Base-by-base conservation (phyloP, 306 rosid genomes). In the Fragaria ananassa region DNA sequence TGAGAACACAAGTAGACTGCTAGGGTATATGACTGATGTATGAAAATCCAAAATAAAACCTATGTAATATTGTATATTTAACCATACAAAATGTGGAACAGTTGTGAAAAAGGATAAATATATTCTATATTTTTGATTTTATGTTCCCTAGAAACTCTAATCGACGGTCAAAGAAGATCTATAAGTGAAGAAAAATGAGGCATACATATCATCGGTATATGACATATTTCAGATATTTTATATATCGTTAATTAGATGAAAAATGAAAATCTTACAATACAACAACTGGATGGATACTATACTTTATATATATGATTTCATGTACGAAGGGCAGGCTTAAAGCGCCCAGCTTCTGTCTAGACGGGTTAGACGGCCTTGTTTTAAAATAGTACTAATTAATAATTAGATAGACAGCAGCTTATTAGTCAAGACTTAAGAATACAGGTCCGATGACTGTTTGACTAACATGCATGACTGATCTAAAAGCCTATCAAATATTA, bases 401-500 rank as follows among this genome's bases (percentile, higher is more conserved):
- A 58, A 58, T 58, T 58, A 23, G 62, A 17, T 10, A 57, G 63
- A 12, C 11, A 58, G 35, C 66, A 27, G 39, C 19, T 23, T 9
- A 23, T 17, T 29, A 1, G 69, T 70, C 69, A 54, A 39, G 51
- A 1, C 49, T 61, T 49, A 54, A 53, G 51, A 76, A 35, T n/a
- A 44, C 29, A 45, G 75, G 27, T 6, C 53, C 42, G 57, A 46
- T 47, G 72, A 78, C 76, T 37, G 75, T 77, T 86, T 90, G 87
- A 90, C 90, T 57, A 82, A 3, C 75, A 45, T 67, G 79, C 72
- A 45, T 67, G 81, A 79, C 61, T 69, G 69, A 35, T 35, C 79
- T 65, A 50, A 65, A 77, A 54, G n/a, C n/a, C 60, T 29, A 53
- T 76, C 21, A 35, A 27, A 56, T 25, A 41, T 27, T 44, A 58